Evolutionary conservation across 1,139 yeast species (phyloP), one percentile per base, ranked within the genome.

Genomic region (Wickerhamomyces sp.): DNA sequence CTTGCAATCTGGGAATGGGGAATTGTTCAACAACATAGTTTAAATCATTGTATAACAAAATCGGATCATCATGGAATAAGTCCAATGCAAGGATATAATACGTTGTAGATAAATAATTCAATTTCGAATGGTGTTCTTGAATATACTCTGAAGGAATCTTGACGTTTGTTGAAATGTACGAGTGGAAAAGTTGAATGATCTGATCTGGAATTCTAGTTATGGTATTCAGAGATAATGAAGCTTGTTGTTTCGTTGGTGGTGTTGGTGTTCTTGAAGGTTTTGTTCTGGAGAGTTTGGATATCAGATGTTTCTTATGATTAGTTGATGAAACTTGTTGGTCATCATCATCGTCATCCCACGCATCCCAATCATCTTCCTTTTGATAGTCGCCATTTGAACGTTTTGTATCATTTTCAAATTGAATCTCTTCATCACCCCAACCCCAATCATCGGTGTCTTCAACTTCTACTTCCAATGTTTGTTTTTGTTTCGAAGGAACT

Each of bases 11-110:
- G 3, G 41, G 37, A 9, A 40, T 28, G 3, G 23, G 19, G 5
- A 31, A 31, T 1, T 32, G 15, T 1, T 19, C 6, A 8, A 36
- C 24, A 14, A 46, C 21, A 23, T 33, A 40, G 13, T 28, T 16
- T 9, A 47, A 19, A 23, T 51, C 54, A 30, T 51, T 51, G 33
- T 42, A 47, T 5, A 44, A 30, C n/a, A 46, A 22, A 6, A 49
- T 30, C 18, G 23, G 29, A 4, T 44, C 33, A 4, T 34, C 35
- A 16, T 31, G 33, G 11, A 36, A 37, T 11, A 28, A 34, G 9
- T 40, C 36, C 9, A 37, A 26, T 3, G 46, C 40, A 4, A 49
- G 31, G 29, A 49, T 43, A 31, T 44, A 44, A 23, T 30, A 40
- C 2, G 47, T 24, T 1, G 45, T 40, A 6, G 38, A 31, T 3